Base-by-base conservation (phyloP, 1,139 yeast species). In the Groenewaldozyma auringiensis region DNA sequence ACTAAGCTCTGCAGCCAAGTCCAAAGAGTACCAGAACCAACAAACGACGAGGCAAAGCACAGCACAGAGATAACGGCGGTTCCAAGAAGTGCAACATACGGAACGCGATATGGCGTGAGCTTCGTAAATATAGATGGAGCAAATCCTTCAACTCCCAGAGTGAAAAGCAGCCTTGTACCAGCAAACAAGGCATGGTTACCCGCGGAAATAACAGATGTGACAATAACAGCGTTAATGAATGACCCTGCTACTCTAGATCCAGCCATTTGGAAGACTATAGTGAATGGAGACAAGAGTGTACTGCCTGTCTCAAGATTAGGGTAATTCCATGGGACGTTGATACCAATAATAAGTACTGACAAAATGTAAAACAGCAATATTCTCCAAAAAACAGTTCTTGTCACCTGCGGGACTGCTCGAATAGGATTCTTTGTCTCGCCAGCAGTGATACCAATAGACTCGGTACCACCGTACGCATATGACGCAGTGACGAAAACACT, bases 391-490 rank as follows among this genome's bases (percentile, higher is more conserved):
- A 79, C 83, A 2, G 78, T 74, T 50, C 70, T 73, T 44, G 80
- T 72, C 25, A 79, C 78, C 50, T 71, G 72, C 21, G 82, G 83
- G 55, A 81, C 77, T 32, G 74, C 71, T 52, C 74, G 68, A 2
- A 69, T 62, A 1, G 87, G 87, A 56, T 78, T 77, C 50, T 69
- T 68, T 33, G 81, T 74, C 62, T 81, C 85, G 27, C 83, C 87
- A 6, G 83, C 81, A 2, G 86, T 78, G 51, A 81, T 69, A 17
- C 82, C 75, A 44, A 81, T 74, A 6, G 78, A 69, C 60, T 81
- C 87, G 2, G 81, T 74, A 40, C 87, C 86, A 52, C 85, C 85
- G 56, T 74, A 79, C 4, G 85, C 81, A 61, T 78, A 80, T 22
- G 82, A 70, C 1, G 87, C 83, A 18, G 83, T 75, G 35, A 79